Base-by-base conservation (phyloP, 2,329 filamentous ascomycete genomes). In the Chalara sp. region DNA sequence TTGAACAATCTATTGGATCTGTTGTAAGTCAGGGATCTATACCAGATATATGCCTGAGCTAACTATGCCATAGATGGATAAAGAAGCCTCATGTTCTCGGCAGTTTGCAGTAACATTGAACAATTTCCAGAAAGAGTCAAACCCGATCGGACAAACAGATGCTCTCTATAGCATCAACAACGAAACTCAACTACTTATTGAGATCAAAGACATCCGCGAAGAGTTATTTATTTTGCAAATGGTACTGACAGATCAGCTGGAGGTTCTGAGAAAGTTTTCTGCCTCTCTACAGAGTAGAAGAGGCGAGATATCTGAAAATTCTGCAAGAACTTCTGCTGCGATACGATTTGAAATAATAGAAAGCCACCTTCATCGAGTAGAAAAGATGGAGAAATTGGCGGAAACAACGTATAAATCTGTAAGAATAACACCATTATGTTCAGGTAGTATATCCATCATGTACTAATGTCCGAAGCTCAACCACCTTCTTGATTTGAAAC, bases 161-260 rank as follows among this genome's bases (percentile, higher is more conserved):
- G 35, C 35, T 37, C 35, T 50, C 40, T 37, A 44, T 8, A 31
- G 31, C 21, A 52, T 52, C 29, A 40, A n/a, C 5, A 6, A 45
- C 21, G 49, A 52, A 32, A 52, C 49, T 5, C n/a, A 13, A 13
- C 46, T 48, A 32, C 13, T 52, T 2, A 41, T 47, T 2, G 49
- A 52, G n/a, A 52, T 52, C 13, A 52, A 52, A 13, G 44, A 53
- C 29, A 53, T 53, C 28, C 46, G 39, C 28, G 51, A 53, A 12
- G 51, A 53, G 37, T 29, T 53, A 13, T 29, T 32, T 12, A 49
- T 53, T 6, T 30, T 53, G 11, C 32, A 46, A 10, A 41, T 42
- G 30, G 44, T 49, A 5, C 37, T 46, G 12, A 35, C 32, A 37
- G 44, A 41, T 32, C 49, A 52, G 21, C 11, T 32, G 21, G 8